Evolutionary conservation across 228 moss, liverwort and hornwort species (phyloP), one percentile per base, ranked within the genome.

Genomic region (Sphagnum magellanicum): DNA sequence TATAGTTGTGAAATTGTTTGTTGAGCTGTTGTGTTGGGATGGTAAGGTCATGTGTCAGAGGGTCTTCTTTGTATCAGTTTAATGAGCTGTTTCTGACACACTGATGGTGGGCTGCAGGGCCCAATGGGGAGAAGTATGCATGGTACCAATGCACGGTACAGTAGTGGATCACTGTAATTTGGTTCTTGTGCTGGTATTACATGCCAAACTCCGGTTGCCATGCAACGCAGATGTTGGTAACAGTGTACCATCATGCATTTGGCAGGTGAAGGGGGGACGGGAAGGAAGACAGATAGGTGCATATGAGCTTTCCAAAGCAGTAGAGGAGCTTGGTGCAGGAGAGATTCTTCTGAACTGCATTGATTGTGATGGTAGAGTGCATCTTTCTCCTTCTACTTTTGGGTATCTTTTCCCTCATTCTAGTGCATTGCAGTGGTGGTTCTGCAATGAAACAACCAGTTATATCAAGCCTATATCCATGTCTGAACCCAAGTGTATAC

Each of bases 101-200:
- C 32, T 32, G 3, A 32, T 32, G 32, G 32, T 32, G 17, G 49
- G 12, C 46, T 59, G 68, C 87, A 95, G 96, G 98, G 51, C 94
- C 98, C 7, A 88, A 92, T 65, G 94, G 98, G 67, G 94, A 98
- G 76, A 82, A 88, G 52, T 98, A 86, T 67, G 94, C 85, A 48
- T 98, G 98, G 98, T 93, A 89, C 80, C 93, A 98, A 63, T 98
- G 93, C 89, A 98, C 98, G 78, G 97, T 92, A 76, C 46, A 69
- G 11, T 47, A 14, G 50, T 51, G 32, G 32, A 32, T 32, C 32
- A 32, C 32, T 32, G 32, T 32, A 32, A 32, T 32, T 32, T 32
- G 32, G 32, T 32, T 32, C 32, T 32, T 32, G 32, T 32, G 32
- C 32, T 32, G 32, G 32, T 32, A 32, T 32, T 32, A 32, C 32